Evolutionary conservation across 2,329 filamentous ascomycete genomes (phyloP).

Genomic region (Ophiostoma piceae): DNA sequence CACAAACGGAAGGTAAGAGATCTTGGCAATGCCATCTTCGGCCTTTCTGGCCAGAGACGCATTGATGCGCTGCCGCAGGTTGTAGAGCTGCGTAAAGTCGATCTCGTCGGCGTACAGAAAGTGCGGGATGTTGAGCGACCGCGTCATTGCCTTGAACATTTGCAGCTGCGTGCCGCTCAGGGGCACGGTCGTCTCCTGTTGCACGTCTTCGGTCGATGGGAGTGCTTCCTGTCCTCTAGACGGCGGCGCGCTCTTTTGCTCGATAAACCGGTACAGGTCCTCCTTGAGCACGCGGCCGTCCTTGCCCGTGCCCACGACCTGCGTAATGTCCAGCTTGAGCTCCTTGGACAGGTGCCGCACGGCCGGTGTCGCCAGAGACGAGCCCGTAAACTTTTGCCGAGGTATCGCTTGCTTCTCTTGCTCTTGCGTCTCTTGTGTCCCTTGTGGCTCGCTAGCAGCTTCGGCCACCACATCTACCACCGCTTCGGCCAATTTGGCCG

Average conservation of each 20-base stretch:
- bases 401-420: constrained; percentile 1
- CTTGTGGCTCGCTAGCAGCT: no score
- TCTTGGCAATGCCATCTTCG: constrained; percentile 44
- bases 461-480: neutral
- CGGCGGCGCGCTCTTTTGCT: constrained; percentile 39
- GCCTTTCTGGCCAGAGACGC: constrained; percentile 42
- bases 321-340: constrained; percentile 67
- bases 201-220: constrained; percentile 35
- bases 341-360: constrained; percentile 85
- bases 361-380: constrained; percentile 75
- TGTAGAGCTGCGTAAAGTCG: constrained; percentile 69
- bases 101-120: constrained; percentile 92
- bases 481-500: constrained; percentile 11
- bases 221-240: neutral
- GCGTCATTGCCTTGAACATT: constrained; percentile 98
- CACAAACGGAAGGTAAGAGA: constrained; percentile 90
- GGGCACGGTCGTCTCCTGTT: constrained; percentile 62
- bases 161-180: constrained; percentile 76
- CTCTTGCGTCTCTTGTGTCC: neutral
- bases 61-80: constrained; percentile 71
- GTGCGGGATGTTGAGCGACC: constrained; percentile 83
- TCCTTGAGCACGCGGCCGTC: constrained; percentile 91
- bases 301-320: constrained; percentile 78
- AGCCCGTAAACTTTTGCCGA: constrained; percentile 58
- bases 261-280: constrained; percentile 71